Base-by-base conservation (phyloP, 371 early-diverging fungal genomes). In the Actinomortierella ambigua region DNA sequence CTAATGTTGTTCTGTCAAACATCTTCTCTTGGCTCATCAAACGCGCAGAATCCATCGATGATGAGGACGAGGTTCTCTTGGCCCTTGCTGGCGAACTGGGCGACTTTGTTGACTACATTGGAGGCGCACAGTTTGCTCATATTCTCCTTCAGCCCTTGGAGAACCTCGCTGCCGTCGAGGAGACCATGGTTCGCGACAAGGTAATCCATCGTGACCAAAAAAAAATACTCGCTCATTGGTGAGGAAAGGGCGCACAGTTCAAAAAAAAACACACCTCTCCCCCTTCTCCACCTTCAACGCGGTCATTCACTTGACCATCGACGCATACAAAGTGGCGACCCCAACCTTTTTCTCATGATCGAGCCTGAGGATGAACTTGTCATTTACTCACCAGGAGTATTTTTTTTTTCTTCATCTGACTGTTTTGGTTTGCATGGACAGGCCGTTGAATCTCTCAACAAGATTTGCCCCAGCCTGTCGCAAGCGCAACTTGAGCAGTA, bases 141-240 rank as follows among this genome's bases (percentile, higher is more conserved):
- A 81, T 91, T 61, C 85, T 99, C 22, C 79, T 99, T 50, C 83
- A 89, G 34, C 95, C 97, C 20, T 82, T 98, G 66, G 99, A 98
- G 79, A 95, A 93, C 59, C 83, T 98, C 54, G 95, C 98, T 13
- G 92, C 96, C 24, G 94, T 96, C 8, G 99, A 99, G 78, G 99
- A 99, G 77, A 96, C 96, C 7, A 87, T 94, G 50, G 98, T 99
- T 20, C 83, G 99, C 63, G 96, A 96, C 60, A 97, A 96, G 91
- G 97, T 93, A 80, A 48, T 29, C 6, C 7, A 34, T n/a, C 29
- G 26, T 48, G 49, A 48, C 7, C 23, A 23, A n/a, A n/a, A n/a
- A n/a, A n/a, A n/a, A n/a, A n/a, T n/a, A n/a, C n/a, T n/a, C n/a
- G n/a, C n/a, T 20, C 49, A 23, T 11, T 48, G 7, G 22, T 15